Evolutionary conservation across 2,329 filamentous ascomycete species (phyloP), one percentile per base, ranked within the genome.

Genomic region (Venturia oleaginea): DNA sequence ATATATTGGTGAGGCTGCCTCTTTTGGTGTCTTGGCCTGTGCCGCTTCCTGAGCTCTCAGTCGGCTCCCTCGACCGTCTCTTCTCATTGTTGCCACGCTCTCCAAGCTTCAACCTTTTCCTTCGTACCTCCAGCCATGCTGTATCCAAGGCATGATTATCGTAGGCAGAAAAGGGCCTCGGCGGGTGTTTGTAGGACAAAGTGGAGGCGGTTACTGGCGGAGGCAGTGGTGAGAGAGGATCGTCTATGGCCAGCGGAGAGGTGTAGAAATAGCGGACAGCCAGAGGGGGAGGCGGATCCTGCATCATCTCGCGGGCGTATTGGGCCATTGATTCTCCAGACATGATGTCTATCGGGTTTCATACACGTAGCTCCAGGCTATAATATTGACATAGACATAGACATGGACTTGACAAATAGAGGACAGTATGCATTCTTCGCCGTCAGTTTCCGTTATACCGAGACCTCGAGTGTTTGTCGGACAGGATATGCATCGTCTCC

Each of bases 141-240:
- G 86, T 84, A 72, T 96, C 91, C 15, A 96, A 79, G 2, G 88
- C 86, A 68, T 87, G 85, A 68, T 93, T 95, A 76, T 96, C 92
- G 65, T 85, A 86, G 4, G 81, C 81, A 0, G 89, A 88, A 74
- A 96, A 96, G 0, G 92, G 91, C 54, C 90, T 85, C 10, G 91
- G 84, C 59, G 86, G 83, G 42, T 83, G 81, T 69, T 83, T 86
- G 40, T 80, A 75, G 19, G 81, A 72, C 42, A 80, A 75, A 17
- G 81, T 72, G 61, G 72, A 75, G 37, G 75, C 74, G 27, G 76
- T 87, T 77, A 73, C 80, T 67, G 73, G 82, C 70, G 72, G 83
- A 73, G 74, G 85, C 71, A 76, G 81, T 74, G 88, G 84, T 11
- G 89, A 91, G n/a, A 96, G 81, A 30, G 91, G 91, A 71, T 96